Conservation (phyloP, 1,284 basidiomycete species). For the Phlebopus sp. region DNA sequence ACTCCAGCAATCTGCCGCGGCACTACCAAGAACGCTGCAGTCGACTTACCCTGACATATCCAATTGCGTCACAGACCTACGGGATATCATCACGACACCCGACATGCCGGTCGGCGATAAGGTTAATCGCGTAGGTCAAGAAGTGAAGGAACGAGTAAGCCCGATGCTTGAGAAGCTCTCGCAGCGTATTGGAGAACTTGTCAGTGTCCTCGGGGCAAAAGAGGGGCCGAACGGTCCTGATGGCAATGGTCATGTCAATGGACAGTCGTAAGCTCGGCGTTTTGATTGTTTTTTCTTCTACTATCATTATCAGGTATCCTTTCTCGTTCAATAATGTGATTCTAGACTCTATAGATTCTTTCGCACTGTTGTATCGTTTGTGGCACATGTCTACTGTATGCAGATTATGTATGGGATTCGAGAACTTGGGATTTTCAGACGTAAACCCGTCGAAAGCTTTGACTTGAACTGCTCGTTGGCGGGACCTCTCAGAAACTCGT, state of each 20-base stretch:
- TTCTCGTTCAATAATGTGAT: constrained; percentile 13
- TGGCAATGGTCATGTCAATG: constrained; percentile 15
- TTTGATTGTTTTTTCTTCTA: neutral
- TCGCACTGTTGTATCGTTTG: constrained; percentile 11
- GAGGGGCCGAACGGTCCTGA: constrained; percentile 17
- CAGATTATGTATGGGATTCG: constrained; percentile 10
- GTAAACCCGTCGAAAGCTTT: too few species aligned
- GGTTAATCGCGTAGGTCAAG: constrained; percentile 49
- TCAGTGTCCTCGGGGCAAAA: constrained; percentile 24
- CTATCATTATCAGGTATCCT: constrained; percentile 14
- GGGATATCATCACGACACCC: constrained; percentile 47
- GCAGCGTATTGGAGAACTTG: constrained; percentile 28
- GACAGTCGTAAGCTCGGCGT: constrained; percentile 5
- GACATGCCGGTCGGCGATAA: constrained; percentile 61
- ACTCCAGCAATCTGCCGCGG: constrained; percentile 56
- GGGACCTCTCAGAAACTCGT: too few species aligned
- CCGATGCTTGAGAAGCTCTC: constrained; percentile 49
- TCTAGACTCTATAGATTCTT: constrained; percentile 25
- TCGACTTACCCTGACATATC: constrained; percentile 49
- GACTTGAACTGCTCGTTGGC: too few species aligned
- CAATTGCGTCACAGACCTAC: constrained; percentile 49
- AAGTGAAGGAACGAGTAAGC: constrained; percentile 55
- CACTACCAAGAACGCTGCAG: constrained; percentile 56
- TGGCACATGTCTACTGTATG: constrained; percentile 20
- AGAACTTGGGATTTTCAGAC: constrained; percentile 1